A percentile compares a stretch with the other conserved stretches of the same genome.
Conservation (phyloP, 164 flowering plant species). For the Warburgia ugandensis region DNA sequence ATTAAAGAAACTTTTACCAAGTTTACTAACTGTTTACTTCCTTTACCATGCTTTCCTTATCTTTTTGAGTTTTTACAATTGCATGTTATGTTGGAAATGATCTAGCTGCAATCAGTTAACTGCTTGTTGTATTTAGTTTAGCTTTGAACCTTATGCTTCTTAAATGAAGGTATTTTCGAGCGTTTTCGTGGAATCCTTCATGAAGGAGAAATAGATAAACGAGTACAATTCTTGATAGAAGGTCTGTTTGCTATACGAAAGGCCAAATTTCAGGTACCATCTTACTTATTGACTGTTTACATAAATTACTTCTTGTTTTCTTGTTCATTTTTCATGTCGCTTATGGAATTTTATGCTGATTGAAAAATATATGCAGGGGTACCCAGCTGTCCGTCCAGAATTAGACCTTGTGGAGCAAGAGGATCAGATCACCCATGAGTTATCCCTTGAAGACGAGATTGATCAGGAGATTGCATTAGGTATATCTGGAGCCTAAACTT, state of each 20-base stretch:
- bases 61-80: too few relatives aligned
- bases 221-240: conserved; percentile 93
- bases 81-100: too few relatives aligned
- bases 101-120: background rate
- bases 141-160: background rate
- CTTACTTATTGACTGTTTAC: too few relatives aligned
- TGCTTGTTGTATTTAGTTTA: background rate
- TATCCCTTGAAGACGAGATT: conserved; percentile 72
- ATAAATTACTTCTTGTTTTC: too few relatives aligned
- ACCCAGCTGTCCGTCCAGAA: conserved; percentile 91
- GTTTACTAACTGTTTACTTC: too few relatives aligned
- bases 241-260: conserved; percentile 92
- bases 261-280: conserved; percentile 82
- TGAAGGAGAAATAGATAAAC: conserved; percentile 93
- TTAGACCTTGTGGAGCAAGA: conserved; percentile 91
- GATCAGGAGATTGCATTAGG: conserved; percentile 75
- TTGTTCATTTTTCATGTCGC: too few relatives aligned
- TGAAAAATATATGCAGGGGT: conserved; percentile 49
- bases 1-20: too few relatives aligned
- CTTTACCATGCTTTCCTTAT: too few relatives aligned
- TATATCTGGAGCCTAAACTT: conserved; percentile 16
- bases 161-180: conserved; percentile 75
- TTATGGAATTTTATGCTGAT: too few relatives aligned
- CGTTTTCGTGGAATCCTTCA: conserved; percentile 96
- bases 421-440: conserved; percentile 81